phyloP scores from a whole-genome alignment of 2,329 filamentous ascomycete species.

The Ophiognomonia clavigignenti-juglandacearum region DNA sequence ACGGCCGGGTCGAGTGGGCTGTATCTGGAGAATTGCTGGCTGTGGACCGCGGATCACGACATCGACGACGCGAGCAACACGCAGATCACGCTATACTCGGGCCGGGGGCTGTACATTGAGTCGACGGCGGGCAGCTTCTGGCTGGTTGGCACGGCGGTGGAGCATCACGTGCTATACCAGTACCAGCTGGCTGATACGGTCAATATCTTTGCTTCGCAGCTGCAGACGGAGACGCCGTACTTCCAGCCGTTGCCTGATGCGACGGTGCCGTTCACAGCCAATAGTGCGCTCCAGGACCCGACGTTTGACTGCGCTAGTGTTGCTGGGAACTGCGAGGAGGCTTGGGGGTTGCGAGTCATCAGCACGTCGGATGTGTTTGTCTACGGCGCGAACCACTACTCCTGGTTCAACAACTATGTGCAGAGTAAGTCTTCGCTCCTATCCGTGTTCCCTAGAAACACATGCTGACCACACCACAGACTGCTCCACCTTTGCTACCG shows the following conservation, averaged over 20 bases:
- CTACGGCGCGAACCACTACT: constrained; percentile 64
- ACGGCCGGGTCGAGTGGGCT: constrained; percentile 29
- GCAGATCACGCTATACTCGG: constrained; percentile 46
- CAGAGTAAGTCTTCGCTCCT: background rate
- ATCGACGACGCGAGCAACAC: constrained; percentile 33
- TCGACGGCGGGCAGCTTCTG: constrained; percentile 43
- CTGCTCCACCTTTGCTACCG: constrained; percentile 40
- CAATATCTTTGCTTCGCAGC: constrained; percentile 58
- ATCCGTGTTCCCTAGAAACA: no score
- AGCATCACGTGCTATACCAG: constrained; percentile 63
- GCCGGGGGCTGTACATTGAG: constrained; percentile 44
- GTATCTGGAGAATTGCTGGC: constrained; percentile 44
- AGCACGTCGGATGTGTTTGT: constrained; percentile 49
- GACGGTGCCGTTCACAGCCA: constrained; percentile 47
- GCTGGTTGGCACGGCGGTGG: constrained; percentile 60
- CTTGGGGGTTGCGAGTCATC: constrained; percentile 62
- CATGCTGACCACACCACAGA: constrained; percentile 10
- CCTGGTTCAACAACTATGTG: constrained; percentile 60
- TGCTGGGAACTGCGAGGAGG: constrained; percentile 41
- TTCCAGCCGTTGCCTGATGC: constrained; percentile 62
- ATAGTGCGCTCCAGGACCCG: constrained; percentile 40
- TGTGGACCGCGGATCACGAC: constrained; percentile 33
- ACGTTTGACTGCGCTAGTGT: constrained; percentile 41
- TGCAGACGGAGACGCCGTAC: constrained; percentile 68
- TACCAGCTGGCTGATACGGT: constrained; percentile 59